phyloP scores from a whole-genome alignment of 2,329 filamentous ascomycete genomes.

The Aspergillus sp. region DNA sequence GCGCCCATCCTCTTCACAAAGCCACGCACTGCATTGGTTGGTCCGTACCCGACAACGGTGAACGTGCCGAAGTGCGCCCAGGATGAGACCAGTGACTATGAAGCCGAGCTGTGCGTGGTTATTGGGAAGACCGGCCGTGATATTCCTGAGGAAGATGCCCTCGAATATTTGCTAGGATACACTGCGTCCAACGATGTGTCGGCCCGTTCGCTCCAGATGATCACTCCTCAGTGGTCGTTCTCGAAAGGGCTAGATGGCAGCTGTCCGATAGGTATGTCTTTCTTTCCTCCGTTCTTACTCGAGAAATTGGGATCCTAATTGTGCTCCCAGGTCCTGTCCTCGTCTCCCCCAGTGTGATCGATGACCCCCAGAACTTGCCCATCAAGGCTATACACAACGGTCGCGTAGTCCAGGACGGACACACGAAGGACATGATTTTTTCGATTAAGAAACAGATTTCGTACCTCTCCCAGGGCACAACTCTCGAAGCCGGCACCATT shows the following conservation, averaged over 20 bases:
- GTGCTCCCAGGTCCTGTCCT: constrained; percentile 24
- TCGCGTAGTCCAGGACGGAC: constrained; percentile 40
- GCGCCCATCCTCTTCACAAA: no score
- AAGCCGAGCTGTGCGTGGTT: constrained; percentile 39
- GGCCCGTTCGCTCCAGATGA: constrained; percentile 38
- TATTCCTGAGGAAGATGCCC: constrained; percentile 36
- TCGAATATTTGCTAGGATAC: constrained; percentile 44
- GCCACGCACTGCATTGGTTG: constrained; percentile 20
- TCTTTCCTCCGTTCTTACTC: no score
- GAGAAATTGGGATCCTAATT: background rate
- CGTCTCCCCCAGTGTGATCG: constrained; percentile 27
- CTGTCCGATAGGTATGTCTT: constrained; percentile 4
- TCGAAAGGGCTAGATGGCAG: constrained; percentile 26
- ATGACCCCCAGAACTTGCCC: constrained; percentile 26
- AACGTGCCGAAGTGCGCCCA: constrained; percentile 33
- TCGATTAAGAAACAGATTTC: constrained; percentile 37
- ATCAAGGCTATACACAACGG: constrained; percentile 44
- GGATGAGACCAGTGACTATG: constrained; percentile 32
- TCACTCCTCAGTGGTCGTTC: constrained; percentile 25
- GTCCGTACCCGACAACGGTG: constrained; percentile 27
- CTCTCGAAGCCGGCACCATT: constrained; percentile 24
- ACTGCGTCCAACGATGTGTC: constrained; percentile 43
- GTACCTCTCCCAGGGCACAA: constrained; percentile 40
- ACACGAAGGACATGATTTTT: constrained; percentile 43
- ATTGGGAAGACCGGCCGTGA: constrained; percentile 38